Evolutionary conservation across 73 alveolate genomes (phyloP), one percentile per base, ranked within the genome.

Genomic region (Paramecium caudatum): DNA sequence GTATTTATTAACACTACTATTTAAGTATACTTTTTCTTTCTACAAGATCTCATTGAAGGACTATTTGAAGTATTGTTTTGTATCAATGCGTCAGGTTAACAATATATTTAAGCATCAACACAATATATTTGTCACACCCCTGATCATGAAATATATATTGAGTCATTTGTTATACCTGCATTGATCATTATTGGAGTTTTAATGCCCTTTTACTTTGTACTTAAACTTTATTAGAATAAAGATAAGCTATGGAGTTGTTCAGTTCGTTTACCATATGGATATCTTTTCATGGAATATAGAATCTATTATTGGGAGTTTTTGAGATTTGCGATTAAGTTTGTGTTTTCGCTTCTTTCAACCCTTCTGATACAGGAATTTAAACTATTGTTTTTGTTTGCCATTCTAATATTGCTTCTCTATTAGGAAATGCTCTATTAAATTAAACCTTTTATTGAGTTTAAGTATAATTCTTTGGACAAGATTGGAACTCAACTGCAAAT

Each of bases 31-130:
- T 68, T 34, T 68, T 37, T 32, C 19, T 68, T 68, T n/a, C 15
- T 32, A 30, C 55, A 43, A 1, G 80, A 55, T 55, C 30, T 55
- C 10, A 55, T 55, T 10, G 80, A 55, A 55, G 80, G 80, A 8
- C 30, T 55, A 10, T 55, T 55, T 55, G 80, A 55, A 55, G 30
- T 55, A 5, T 43, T 55, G 13, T 55, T 55, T 21, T 55, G 80
- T 21, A 17, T 55, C 0, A 55, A 55, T 5, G 80, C 41, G 12
- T 55, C 80, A 0, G 80, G 45, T 27, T 55, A 55, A 55, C 30
- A 55, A 27, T 55, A 55, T 55, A 55, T 55, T 19, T 55, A 55
- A 23, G 80, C 80, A 49, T 49, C 70, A 32, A 49, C 82, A 12
- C 13, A 63, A 63, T 63, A 63, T 63, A 25, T 8, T 1, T 25